Base-by-base conservation (phyloP, 495 filamentous ascomycete species). In the Pseudevernia furfuracea region DNA sequence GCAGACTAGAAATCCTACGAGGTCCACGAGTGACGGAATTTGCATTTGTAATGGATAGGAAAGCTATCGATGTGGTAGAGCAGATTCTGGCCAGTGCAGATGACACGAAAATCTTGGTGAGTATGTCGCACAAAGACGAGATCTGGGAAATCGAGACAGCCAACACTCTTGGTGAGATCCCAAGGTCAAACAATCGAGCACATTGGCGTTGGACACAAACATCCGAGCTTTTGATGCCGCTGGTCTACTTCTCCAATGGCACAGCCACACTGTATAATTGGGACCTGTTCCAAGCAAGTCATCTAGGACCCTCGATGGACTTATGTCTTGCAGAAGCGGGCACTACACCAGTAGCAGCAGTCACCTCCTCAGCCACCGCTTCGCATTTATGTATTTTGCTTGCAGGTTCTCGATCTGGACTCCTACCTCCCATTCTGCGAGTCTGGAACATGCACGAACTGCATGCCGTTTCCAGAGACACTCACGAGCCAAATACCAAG, bases 191-290 rank as follows among this genome's bases (percentile, higher is more conserved):
- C 14, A 15, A 43, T 43, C 41, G 15, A 43, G 41, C 41, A 19
- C 41, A 43, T 43, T 43, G 41, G 41, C 17, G 17, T 43, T 43
- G 41, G 41, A 43, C 15, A 43, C 41, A 43, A 43, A 43, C 41
- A 43, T 43, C 41, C 14, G 19, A 43, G 14, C 41, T 19, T 2
- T 37, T 36, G 3, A 23, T 59, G 30, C 39, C 56, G 32, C 32
- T 59, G 56, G 14, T 34, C 32, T 59, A n/a, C 56, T 59, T 23
- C 36, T 59, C 32, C 56, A 36, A 59, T 59, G 56, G 56, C 30
- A 43, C 41, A 43, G 41, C 17, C 41, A 43, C 41, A 2, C 41
- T 43, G 41, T 43, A 3, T 43, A 43, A 43, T 43, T 43, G 41
- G 41, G 41, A 43, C 41, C 41, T 43, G 14, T 21, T 43, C 41